Percentiles rank a stretch among this genome's conserved stretches.
Conservation (phyloP, 2,329 filamentous ascomycete genomes). For the Aspergillus luchuensis region DNA sequence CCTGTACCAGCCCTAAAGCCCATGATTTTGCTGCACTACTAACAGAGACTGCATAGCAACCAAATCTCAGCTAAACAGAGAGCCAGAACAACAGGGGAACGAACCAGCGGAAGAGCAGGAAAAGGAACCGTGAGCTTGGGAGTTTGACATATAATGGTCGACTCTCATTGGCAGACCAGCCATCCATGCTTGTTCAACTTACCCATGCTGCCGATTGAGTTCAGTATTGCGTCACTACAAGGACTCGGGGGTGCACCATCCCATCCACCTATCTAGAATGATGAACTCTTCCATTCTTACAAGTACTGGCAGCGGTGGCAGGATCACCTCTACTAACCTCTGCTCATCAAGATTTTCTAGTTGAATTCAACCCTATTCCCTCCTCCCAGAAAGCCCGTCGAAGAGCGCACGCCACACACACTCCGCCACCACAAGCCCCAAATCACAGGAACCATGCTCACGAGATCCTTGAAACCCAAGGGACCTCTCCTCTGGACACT, state of each 20-base stretch:
- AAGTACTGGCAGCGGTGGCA: neutral
- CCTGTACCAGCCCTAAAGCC: neutral
- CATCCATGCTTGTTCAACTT: neutral
- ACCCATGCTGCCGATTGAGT: neutral
- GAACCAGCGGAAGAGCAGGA: neutral
- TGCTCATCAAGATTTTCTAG: neutral
- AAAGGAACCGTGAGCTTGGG: neutral
- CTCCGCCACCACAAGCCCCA: neutral
- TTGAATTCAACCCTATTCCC: neutral
- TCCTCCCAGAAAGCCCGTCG: neutral
- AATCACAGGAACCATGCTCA: constrained; percentile 13
- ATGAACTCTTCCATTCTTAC: neutral
- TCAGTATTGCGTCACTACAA: constrained; percentile 1
- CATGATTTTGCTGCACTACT: neutral
- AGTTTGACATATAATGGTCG: neutral
- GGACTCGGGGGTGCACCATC: neutral
- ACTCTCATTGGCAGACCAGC: neutral
- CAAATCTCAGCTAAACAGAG: neutral
- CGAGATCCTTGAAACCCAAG: constrained; percentile 10
- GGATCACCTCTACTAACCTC: neutral
- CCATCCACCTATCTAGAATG: neutral
- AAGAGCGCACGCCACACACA: neutral
- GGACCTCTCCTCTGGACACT: constrained; percentile 3
- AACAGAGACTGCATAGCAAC: neutral
- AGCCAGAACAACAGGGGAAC: neutral